Evolutionary conservation across 2,329 filamentous ascomycete species (phyloP), one percentile per base, ranked within the genome.

Genomic region (Eutypa lata): DNA sequence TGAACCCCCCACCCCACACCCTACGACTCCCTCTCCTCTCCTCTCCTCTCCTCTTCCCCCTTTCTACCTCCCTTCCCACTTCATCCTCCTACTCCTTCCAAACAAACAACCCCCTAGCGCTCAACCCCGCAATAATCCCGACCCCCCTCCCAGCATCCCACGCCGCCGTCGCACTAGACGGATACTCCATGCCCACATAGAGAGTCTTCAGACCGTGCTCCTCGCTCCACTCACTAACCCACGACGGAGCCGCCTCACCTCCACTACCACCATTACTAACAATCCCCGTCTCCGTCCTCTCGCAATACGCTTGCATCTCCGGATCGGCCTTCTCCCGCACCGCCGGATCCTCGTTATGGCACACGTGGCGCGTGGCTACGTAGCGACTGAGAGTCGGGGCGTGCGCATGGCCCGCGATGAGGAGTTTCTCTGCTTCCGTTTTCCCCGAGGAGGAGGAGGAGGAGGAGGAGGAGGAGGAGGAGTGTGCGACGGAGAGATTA

Each of bases 361-460:
- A 76, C 2, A 71, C 52, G 28, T 67, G 61, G 0, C 73, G 67
- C 7, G 65, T 63, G 4, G 55, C 28, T 1, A 68, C 57, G 44
- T 69, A 75, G 40, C 64, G 65, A 2, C 38, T 53, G 11, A 74
- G 56, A 2, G 64, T 62, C 0, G 67, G 65, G 1, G 68, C 48
- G 45, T 75, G 66, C 1, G 72, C 68, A 28, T 77, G 74, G 0
- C 74, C 74, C 0, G 74, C 69, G 18, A 73, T 67, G 10, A 74
- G 53, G 18, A 77, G 65, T n/a, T 62, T 64, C 11, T 24, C 22
- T 18, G 13, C 13, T 38, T 21, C 42, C 26, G 21, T 24, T 26
- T 45, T 46, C 60, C 57, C 62, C 13, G 7, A 14, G 26, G 5
- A 31, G 6, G 6, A 31, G 26, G 5, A 31, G 6, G 7, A 14